Conservation (phyloP, 768 basidiomycete species). For the Chalciporus piperatus region DNA sequence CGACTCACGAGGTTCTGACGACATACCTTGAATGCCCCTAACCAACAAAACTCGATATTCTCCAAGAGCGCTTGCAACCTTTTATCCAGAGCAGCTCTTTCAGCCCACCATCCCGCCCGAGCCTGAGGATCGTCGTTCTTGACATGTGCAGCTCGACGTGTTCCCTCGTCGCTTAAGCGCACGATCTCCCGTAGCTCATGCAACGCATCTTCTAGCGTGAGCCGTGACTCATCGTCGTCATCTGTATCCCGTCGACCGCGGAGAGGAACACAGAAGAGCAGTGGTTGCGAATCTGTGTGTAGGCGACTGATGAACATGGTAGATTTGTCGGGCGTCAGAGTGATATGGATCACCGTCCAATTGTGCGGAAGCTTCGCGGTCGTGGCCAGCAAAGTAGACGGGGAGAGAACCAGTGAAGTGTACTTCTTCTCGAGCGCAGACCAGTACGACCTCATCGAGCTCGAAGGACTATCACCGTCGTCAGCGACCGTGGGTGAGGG, state of each 20-base stretch:
- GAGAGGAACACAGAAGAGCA: slow-evolving; percentile 88
- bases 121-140: slow-evolving; percentile 64
- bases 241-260: slow-evolving; percentile 77
- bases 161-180: slow-evolving; percentile 69
- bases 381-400: slow-evolving; percentile 39
- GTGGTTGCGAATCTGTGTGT: slow-evolving; percentile 51
- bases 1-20: not conserved
- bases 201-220: slow-evolving; percentile 73
- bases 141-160: slow-evolving; percentile 68
- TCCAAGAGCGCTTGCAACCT: slow-evolving; percentile 71
- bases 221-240: slow-evolving; percentile 66
- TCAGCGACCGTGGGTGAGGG: slow-evolving; percentile 30
- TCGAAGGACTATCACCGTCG: slow-evolving; percentile 35
- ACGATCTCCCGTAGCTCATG: slow-evolving; percentile 79
- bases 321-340: slow-evolving; percentile 76
- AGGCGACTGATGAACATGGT: slow-evolving; percentile 84
- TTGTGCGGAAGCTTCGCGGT: slow-evolving; percentile 56
- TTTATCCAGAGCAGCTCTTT: slow-evolving; percentile 70
- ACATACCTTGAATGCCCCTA: slow-evolving; percentile 93
- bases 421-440: slow-evolving; percentile 53
- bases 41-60: slow-evolving; percentile 94
- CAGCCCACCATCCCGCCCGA: slow-evolving; percentile 82
- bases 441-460: slow-evolving; percentile 61
- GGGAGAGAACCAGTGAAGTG: slow-evolving; percentile 23
- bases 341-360: slow-evolving; percentile 86